A percentile compares a stretch with the other conserved stretches of the same genome.
These are phyloP conservation scores for Panicum hallii DNA, from an alignment of 202 grass and related monocot genomes.

Conservation along the genomic window DNA sequence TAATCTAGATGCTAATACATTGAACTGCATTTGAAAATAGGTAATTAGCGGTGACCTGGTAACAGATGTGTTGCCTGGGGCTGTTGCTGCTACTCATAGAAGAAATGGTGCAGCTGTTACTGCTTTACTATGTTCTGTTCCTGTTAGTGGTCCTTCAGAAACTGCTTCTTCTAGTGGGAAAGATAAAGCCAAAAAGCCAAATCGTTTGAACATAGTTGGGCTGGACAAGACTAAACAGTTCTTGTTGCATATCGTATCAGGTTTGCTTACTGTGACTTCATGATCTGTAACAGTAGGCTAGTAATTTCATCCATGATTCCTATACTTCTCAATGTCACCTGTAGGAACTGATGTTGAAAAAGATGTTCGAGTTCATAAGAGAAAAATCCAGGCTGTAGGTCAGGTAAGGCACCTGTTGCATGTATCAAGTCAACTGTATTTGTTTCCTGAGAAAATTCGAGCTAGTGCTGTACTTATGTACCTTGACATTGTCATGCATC, in stretches of 20 bases:
- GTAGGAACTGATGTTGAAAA: conserved; percentile 87
- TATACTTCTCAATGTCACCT: conserved; percentile 46
- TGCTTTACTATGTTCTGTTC: conserved; percentile 80
- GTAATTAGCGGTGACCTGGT: conserved; percentile 91
- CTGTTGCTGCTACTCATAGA: conserved; percentile 92
- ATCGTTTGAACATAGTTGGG: conserved; percentile 79
- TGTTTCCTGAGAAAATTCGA: conserved; percentile 1
- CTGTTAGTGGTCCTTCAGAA: conserved; percentile 83
- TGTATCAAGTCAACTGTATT: not conserved
- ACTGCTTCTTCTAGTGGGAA: conserved; percentile 79
- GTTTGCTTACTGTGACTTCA: conserved; percentile 45
- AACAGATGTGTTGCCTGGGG: conserved; percentile 87
- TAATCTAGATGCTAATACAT: conserved; percentile 40
- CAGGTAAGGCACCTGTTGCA: conserved; percentile 57
- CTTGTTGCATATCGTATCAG: conserved; percentile 88
- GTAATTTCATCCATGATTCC: conserved; percentile 37
- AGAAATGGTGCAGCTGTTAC: conserved; percentile 92
- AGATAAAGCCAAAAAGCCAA: conserved; percentile 96
- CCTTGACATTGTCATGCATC: not conserved
- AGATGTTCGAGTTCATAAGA: conserved; percentile 80
- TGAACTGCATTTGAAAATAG: conserved; percentile 45
- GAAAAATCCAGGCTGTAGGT: conserved; percentile 76
- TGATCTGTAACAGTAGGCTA: conserved; percentile 26
- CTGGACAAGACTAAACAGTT: conserved; percentile 87
- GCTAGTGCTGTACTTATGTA: conserved; percentile 8